phyloP scores from a whole-genome alignment of 2,329 filamentous ascomycete species.

The Annulohypoxylon truncatum region DNA sequence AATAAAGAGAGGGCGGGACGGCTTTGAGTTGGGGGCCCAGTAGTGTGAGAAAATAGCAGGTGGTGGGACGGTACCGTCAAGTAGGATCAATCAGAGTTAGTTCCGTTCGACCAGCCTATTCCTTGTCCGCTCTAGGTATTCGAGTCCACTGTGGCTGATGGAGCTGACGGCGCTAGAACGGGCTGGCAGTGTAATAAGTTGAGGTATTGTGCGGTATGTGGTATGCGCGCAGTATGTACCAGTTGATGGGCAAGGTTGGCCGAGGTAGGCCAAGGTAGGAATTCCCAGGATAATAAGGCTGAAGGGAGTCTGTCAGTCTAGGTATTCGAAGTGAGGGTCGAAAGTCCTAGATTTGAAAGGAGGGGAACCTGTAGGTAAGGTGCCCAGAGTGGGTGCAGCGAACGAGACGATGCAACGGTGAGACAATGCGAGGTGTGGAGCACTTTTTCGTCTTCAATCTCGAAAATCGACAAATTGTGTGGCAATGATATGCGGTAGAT shows the following conservation, averaged over 20 bases:
- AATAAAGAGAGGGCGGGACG: conserved; percentile 34
- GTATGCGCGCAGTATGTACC: conserved; percentile 4
- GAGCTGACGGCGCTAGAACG: conserved; percentile 41
- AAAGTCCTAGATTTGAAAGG: conserved; percentile 38
- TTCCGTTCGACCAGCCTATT: conserved; percentile 23
- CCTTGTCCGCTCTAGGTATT: conserved; percentile 31
- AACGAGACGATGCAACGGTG: conserved; percentile 35
- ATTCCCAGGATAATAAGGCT: conserved; percentile 37
- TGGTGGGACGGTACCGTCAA: conserved; percentile 36
- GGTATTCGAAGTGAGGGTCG: conserved; percentile 6
- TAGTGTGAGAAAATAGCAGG: conserved; percentile 44
- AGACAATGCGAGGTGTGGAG: conserved; percentile 29
- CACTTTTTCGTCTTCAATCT: neutral
- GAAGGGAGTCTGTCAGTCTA: conserved; percentile 22
- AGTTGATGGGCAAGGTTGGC: conserved; percentile 1
- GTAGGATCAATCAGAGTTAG: conserved; percentile 34
- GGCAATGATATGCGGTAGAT: conserved; percentile 21
- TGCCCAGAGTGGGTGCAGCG: conserved; percentile 19
- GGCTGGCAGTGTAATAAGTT: conserved; percentile 20
- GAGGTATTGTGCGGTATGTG: neutral
- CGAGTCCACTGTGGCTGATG: conserved; percentile 41
- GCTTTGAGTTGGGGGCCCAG: conserved; percentile 28
- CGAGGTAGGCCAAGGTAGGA: conserved; percentile 4
- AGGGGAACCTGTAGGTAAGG: conserved; percentile 28
- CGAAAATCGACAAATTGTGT: conserved; percentile 16